A percentile compares a stretch with the other conserved stretches of the same genome.
These are phyloP conservation scores for Malassezia vespertilionis DNA, from an alignment of 1,284 basidiomycete species.

Conservation along the genomic window DNA sequence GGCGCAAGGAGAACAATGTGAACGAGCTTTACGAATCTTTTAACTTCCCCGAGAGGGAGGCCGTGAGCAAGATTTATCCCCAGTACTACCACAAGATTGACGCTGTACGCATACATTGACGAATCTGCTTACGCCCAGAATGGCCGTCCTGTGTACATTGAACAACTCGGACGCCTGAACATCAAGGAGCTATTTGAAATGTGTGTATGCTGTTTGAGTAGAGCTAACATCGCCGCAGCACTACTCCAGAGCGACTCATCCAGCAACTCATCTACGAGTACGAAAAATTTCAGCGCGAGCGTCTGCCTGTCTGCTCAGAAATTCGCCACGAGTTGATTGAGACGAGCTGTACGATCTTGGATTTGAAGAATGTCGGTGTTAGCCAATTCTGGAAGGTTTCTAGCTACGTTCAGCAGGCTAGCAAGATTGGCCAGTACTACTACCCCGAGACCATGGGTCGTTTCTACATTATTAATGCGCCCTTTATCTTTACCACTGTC, in stretches of 20 bases:
- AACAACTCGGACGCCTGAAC: constrained; percentile 81
- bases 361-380: constrained; percentile 71
- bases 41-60: constrained; percentile 70
- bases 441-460: constrained; percentile 75
- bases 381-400: constrained; percentile 75
- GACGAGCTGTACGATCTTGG: constrained; percentile 96
- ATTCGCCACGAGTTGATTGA: constrained; percentile 74
- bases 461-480: constrained; percentile 73
- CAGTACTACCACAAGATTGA: constrained; percentile 92
- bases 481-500: constrained; percentile 78
- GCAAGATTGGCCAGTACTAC: constrained; percentile 74
- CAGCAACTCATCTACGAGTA: constrained; percentile 85
- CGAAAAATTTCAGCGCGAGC: constrained; percentile 64
- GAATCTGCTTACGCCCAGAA: too few species aligned
- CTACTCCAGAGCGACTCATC: constrained; percentile 77
- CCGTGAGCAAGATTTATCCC: constrained; percentile 85
- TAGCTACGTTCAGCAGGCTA: constrained; percentile 72
- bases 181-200: constrained; percentile 56
- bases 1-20: constrained; percentile 78
- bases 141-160: constrained; percentile 89
- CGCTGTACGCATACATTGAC: too few species aligned
- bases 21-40: constrained; percentile 78
- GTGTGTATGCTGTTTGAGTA: constrained; percentile 51
- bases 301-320: constrained; percentile 67
- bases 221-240: constrained; percentile 50